A percentile compares a stretch with the other conserved stretches of the same genome.
Conservation (phyloP, 768 basidiomycete genomes). For the Boletus coccyginus region DNA sequence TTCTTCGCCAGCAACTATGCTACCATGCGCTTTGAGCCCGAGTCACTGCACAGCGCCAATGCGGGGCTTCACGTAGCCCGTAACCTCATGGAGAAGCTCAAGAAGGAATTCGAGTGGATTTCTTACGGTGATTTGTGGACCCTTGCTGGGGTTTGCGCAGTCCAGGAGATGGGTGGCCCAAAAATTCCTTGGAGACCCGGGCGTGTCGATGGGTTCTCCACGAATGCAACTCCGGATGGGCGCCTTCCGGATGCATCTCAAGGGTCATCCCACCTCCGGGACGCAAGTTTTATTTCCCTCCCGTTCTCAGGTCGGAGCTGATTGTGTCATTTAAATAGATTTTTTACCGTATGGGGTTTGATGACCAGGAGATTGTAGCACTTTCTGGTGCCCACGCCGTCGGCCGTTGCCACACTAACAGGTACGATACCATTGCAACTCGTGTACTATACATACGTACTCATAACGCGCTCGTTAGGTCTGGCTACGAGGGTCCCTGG, state of each 20-base stretch:
- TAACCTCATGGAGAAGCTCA: conserved; percentile 78
- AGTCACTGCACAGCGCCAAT: conserved; percentile 81
- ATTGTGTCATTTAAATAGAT: conserved; percentile 34
- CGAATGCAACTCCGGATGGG: conserved; percentile 79
- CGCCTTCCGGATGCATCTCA: conserved; percentile 86
- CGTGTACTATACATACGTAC: not conserved
- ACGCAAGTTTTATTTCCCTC: conserved; percentile 40
- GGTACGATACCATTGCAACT: conserved; percentile 36
- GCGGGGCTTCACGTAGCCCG: conserved; percentile 81
- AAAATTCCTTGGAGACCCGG: conserved; percentile 93
- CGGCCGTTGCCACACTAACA: conserved; percentile 88
- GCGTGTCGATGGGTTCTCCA: conserved; percentile 79
- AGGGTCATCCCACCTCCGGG: conserved; percentile 81
- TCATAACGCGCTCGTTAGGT: conserved; percentile 35
- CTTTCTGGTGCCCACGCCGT: conserved; percentile 93
- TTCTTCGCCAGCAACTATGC: conserved; percentile 78
- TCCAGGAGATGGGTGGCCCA: conserved; percentile 93
- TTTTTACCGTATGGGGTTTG: conserved; percentile 84
- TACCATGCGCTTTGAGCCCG: conserved; percentile 96
- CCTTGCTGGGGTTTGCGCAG: conserved; percentile 85
- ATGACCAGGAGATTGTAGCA: conserved; percentile 96
- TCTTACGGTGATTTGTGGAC: conserved; percentile 98
- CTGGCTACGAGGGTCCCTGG: conserved; percentile 90
- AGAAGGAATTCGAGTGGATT: conserved; percentile 89
- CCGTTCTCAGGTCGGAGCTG: not conserved